Base-by-base conservation (phyloP, 176 grass and related monocot species). In the Lolium rigidum region DNA sequence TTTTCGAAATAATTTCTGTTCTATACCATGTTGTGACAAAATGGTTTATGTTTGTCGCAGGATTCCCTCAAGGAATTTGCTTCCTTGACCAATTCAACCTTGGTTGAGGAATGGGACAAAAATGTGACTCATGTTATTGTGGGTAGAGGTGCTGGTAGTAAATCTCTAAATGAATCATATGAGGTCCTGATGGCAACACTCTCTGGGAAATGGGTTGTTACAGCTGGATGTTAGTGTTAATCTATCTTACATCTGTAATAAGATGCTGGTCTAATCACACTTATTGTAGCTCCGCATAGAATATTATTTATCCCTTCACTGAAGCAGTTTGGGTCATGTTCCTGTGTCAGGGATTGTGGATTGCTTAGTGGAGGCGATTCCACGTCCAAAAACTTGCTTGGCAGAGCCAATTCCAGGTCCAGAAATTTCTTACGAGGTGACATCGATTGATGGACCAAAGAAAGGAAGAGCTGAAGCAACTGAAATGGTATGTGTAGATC, bases 51-150 rank as follows among this genome's bases (percentile, higher is more conserved):
- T 41, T 79, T 83, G 48, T 48, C 26, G 12, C 50, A 90, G 89
- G 89, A 76, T 50, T 67, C 5, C 14, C 28, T 90, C 38, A 43
- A 87, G 43, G 22, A 74, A 2, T 90, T 90, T 90, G 85, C 80
- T 21, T 39, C 38, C 72, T 75, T 11, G 80, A 87, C 75, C 10
- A 50, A 49, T 0, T 59, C 75, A 37, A 74, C 10, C 9, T 28
- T 87, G 48, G 24, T 3, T 3, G 47, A 80, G 9, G 25, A 74
- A 72, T 90, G 89, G 89, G 26, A 51, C 15, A 47, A 59, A 68
- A 79, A 80, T 75, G 89, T 87, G 80, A 90, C 89, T 6, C 89
- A 90, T 61, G 84, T 90, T 55, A 87, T 90, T n/a, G 80, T 90
- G 75, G 84, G 80, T 15, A 87, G 47, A 74, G 46, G 20, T 37